Conservation (phyloP, 2,329 filamentous ascomycete genomes). For the Pseudocercospora ulei region DNA sequence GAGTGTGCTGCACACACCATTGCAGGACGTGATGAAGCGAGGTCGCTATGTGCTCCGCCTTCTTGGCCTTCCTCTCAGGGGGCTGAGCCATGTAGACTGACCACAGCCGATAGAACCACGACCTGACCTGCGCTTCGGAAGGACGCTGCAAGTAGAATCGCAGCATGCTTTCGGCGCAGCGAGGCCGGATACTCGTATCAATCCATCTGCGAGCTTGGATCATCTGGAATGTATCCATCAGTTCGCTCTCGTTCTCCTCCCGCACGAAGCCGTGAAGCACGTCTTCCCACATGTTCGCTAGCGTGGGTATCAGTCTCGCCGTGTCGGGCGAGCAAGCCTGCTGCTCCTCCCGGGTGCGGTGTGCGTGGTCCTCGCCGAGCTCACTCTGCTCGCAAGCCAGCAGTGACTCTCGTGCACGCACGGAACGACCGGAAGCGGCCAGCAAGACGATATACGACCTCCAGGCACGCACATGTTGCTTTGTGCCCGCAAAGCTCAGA, state of each 20-base stretch:
- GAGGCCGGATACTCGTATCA: neutral
- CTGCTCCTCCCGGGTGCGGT: neutral
- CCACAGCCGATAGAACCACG: conserved; percentile 48
- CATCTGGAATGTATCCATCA: conserved; percentile 48
- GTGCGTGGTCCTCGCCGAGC: neutral
- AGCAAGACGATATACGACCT: too few species aligned
- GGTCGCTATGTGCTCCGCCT: neutral
- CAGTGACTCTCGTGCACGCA: neutral
- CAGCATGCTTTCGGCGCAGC: conserved; percentile 27
- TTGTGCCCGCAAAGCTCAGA: neutral
- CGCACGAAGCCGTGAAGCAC: conserved; percentile 49
- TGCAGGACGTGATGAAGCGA: conserved; percentile 15
- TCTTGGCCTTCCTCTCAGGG: neutral
- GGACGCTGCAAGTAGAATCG: conserved; percentile 53
- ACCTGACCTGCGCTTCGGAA: conserved; percentile 52
- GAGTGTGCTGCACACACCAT: conserved; percentile 39
- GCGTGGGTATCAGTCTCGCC: too few species aligned
- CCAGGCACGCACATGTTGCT: neutral
- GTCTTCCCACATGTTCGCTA: conserved; percentile 30
- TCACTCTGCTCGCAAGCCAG: neutral
- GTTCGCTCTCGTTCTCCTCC: conserved; percentile 50
- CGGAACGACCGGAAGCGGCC: neutral
- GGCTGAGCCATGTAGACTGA: neutral
- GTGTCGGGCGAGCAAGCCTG: neutral
- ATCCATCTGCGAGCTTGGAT: conserved; percentile 36